Evolutionary conservation across 228 moss, liverwort and hornwort species (phyloP).

Genomic region (Sphagnum fallax): DNA sequence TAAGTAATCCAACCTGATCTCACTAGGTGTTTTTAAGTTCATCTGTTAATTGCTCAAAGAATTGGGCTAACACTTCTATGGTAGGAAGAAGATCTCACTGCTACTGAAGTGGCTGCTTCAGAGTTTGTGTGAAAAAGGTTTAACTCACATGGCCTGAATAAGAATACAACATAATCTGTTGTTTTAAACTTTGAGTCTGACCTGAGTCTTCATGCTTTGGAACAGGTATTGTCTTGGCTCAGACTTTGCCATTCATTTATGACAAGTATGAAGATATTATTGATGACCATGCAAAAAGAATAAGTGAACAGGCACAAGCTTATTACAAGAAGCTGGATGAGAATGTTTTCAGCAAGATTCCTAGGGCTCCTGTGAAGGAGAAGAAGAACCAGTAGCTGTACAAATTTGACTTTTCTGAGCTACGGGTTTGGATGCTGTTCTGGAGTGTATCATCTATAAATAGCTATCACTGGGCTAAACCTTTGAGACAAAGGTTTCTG

Average conservation of each 20-base stretch:
- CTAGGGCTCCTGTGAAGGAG: slow-evolving; percentile 30
- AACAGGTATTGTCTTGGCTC: slow-evolving; percentile 23
- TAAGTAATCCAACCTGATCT: background rate
- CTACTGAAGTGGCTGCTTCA: background rate
- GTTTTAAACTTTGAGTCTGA: background rate
- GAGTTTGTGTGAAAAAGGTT: background rate
- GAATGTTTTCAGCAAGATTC: slow-evolving; percentile 45
- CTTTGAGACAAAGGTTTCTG: too few species aligned
- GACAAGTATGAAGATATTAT: slow-evolving; percentile 49
- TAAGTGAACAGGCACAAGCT: slow-evolving; percentile 19
- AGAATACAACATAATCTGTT: background rate
- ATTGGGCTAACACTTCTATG: background rate
- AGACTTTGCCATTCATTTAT: slow-evolving; percentile 32
- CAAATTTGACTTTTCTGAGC: too few species aligned
- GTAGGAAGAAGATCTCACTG: background rate
- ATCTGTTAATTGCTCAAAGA: background rate
- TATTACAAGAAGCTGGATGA: slow-evolving; percentile 56
- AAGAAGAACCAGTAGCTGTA: slow-evolving; percentile 34
- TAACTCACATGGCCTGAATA: background rate
- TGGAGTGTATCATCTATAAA: too few species aligned
- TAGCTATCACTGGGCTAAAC: too few species aligned
- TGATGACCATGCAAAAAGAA: slow-evolving; percentile 35
- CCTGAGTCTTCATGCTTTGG: too few species aligned
- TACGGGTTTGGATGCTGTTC: too few species aligned
- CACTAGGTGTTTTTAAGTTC: too few species aligned